Evolutionary conservation across 768 basidiomycete species (phyloP).

Genomic region (Suillus brevipes): DNA sequence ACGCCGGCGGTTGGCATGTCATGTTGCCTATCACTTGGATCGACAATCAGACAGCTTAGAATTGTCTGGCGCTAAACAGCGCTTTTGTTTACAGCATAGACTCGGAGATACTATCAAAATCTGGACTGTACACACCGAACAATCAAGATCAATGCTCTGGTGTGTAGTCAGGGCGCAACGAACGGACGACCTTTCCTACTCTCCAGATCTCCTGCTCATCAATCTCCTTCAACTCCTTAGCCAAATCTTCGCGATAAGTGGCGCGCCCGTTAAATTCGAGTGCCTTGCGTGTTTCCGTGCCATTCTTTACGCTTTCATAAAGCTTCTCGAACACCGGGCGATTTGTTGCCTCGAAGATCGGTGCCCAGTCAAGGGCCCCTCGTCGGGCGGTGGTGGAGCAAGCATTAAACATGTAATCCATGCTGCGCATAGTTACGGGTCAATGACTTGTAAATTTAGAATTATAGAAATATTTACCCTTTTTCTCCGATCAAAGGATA

Average conservation of each 20-base stretch:
- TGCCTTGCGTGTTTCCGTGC: slow-evolving; percentile 95
- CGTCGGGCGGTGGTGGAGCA: slow-evolving; percentile 99
- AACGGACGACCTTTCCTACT: slow-evolving; percentile 92
- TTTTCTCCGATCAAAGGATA: slow-evolving; percentile 96
- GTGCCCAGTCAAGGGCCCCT: slow-evolving; percentile 99
- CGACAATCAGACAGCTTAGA: neutral
- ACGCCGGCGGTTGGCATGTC: neutral
- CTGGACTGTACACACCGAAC: neutral
- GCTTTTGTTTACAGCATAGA: neutral
- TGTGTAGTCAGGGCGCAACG: slow-evolving; percentile 83
- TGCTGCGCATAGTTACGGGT: slow-evolving; percentile 44
- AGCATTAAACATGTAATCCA: slow-evolving; percentile 99
- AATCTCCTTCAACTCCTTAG: slow-evolving; percentile 90
- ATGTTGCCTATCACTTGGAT: neutral
- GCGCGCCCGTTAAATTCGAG: slow-evolving; percentile 92
- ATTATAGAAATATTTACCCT: slow-evolving; percentile 52
- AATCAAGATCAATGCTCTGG: neutral
- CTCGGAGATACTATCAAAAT: too few relatives aligned
- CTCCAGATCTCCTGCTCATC: slow-evolving; percentile 99
- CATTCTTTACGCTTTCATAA: slow-evolving; percentile 92
- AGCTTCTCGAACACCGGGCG: slow-evolving; percentile 91
- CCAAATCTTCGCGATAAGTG: slow-evolving; percentile 92
- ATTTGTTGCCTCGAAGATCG: slow-evolving; percentile 93
- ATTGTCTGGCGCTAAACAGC: too few relatives aligned
- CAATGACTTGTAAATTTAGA: neutral